Conservation (phyloP, 140 eudicot species). For the Flaveria floridana region DNA sequence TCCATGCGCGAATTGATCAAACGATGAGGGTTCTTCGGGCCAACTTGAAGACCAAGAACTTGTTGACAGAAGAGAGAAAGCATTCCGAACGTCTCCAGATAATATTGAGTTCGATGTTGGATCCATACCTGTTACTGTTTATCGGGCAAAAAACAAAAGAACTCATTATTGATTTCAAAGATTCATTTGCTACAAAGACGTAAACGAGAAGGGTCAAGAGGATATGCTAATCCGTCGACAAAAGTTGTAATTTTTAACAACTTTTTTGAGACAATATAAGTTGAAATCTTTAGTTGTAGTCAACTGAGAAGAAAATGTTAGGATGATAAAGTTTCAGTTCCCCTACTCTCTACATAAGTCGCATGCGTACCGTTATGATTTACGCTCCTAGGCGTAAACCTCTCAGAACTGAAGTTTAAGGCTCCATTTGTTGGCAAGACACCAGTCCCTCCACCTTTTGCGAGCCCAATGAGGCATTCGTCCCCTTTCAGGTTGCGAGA, state of each 20-base stretch:
- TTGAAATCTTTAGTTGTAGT: too few relatives aligned
- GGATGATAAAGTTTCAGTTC: too few relatives aligned
- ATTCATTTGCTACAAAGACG: not conserved
- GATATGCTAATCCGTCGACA: too few relatives aligned
- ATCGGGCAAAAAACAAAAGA: not conserved
- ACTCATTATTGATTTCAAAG: not conserved
- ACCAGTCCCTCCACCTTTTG: slow-evolving; percentile 36
- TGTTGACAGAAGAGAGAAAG: slow-evolving; percentile 81
- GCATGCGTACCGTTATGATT: slow-evolving; percentile 37
- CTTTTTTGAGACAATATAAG: too few relatives aligned
- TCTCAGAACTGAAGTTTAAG: slow-evolving; percentile 34
- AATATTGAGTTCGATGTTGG: slow-evolving; percentile 28
- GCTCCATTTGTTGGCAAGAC: slow-evolving; percentile 25
- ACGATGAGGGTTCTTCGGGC: slow-evolving; percentile 37
- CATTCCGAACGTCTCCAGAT: slow-evolving; percentile 42
- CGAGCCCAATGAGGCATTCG: slow-evolving; percentile 32
- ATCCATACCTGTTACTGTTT: slow-evolving; percentile 36
- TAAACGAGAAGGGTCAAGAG: too few relatives aligned
- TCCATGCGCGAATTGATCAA: slow-evolving; percentile 40
- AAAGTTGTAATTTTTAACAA: too few relatives aligned
- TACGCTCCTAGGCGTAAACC: slow-evolving; percentile 33
- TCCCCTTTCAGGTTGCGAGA: slow-evolving; percentile 39
- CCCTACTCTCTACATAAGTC: not conserved
- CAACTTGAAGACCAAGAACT: slow-evolving; percentile 48
- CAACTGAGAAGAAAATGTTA: too few relatives aligned